These are phyloP conservation scores for Talaromyces nanjingensis DNA, from an alignment of 495 filamentous ascomycete genomes.

Conservation along the genomic window DNA sequence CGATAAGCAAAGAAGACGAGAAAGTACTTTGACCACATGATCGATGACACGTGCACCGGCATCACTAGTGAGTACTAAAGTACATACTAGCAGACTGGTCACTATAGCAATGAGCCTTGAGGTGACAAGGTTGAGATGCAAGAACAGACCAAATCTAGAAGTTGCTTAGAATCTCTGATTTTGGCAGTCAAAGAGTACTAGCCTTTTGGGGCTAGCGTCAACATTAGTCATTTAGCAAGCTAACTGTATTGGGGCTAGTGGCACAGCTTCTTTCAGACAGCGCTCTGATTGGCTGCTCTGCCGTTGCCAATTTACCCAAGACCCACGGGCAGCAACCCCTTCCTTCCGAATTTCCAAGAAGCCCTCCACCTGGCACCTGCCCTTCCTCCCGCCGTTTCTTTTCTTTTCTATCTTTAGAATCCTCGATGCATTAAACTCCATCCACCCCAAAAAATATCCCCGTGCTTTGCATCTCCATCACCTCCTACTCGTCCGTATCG, in stretches of 20 bases:
- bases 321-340: neutral
- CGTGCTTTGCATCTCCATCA: slow-evolving; percentile 1
- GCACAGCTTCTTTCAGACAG: neutral
- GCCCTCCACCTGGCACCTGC: neutral
- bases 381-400: slow-evolving; percentile 12
- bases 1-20: neutral
- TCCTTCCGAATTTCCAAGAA: neutral
- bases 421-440: slow-evolving; percentile 10
- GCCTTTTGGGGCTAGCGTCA: neutral
- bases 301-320: neutral
- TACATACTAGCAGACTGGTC: neutral
- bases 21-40: neutral
- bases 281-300: neutral
- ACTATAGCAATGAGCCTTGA: neutral
- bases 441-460: neutral
- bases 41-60: neutral
- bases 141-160: neutral
- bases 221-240: neutral
- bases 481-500: neutral
- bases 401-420: slow-evolving; percentile 29
- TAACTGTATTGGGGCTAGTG: neutral
- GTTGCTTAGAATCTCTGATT: neutral
- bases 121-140: neutral
- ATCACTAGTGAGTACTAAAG: too few species aligned
- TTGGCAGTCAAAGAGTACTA: neutral